These are phyloP conservation scores for Stephania cephalantha DNA, from an alignment of 164 flowering plant genomes.

Conservation along the genomic window DNA sequence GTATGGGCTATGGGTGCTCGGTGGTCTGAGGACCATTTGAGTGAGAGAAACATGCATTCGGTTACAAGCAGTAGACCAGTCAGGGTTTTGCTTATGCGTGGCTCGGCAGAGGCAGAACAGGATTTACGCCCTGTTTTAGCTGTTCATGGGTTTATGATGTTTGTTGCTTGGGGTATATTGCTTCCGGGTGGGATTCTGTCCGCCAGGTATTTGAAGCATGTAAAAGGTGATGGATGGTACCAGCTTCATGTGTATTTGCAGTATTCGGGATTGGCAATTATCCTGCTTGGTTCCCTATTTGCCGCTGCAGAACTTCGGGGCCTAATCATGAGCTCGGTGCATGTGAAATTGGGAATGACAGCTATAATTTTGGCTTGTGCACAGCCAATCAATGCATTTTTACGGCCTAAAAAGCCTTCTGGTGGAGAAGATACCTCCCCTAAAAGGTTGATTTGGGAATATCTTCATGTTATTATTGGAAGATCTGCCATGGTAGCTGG, in stretches of 20 bases:
- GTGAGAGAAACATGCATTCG: conserved; percentile 85
- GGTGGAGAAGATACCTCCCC: conserved; percentile 48
- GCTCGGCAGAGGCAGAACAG: conserved; percentile 96
- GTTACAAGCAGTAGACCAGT: conserved; percentile 65
- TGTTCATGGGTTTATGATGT: conserved; percentile 99
- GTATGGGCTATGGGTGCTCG: conserved; percentile 96
- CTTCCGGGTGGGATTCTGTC: conserved; percentile 90
- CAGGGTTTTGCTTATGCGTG: conserved; percentile 70
- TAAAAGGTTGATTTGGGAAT: conserved; percentile 75
- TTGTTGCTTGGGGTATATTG: conserved; percentile 94
- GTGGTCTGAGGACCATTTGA: conserved; percentile 66
- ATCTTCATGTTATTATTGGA: conserved; percentile 64
- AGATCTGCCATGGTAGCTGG: conserved; percentile 62
- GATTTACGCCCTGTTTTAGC: conserved; percentile 91
- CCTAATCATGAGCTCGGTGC: conserved; percentile 51
- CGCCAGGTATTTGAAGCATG: conserved; percentile 84
- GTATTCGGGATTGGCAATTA: conserved; percentile 82
- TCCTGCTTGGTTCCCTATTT: conserved; percentile 79
- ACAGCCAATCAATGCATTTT: conserved; percentile 75
- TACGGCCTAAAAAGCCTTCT: conserved; percentile 65
- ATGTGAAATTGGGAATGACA: conserved; percentile 80
- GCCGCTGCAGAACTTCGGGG: conserved; percentile 97
- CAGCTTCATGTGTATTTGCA: conserved; percentile 84
- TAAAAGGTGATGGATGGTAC: conserved; percentile 93
- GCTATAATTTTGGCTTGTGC: conserved; percentile 64